Evolutionary conservation across 768 basidiomycete genomes (phyloP), one percentile per base, ranked within the genome.

Genomic region (Leccinum broughii): DNA sequence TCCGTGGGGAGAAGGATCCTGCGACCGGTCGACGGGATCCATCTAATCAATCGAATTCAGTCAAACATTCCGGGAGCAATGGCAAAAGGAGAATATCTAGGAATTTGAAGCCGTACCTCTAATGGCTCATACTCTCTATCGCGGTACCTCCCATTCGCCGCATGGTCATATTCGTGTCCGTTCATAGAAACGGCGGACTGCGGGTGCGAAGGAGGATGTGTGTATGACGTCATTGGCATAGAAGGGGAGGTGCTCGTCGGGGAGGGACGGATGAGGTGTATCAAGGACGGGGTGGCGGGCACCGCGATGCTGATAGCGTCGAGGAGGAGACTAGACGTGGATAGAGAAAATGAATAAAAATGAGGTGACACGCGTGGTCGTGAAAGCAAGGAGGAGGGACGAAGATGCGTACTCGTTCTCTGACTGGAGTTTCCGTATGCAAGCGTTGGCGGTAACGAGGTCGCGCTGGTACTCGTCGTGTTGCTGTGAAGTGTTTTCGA

Each of bases 291-390:
- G 1, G 70, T 74, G 24, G 64, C 72, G 20, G 74, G 72, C 3
- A 75, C 61, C 7, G 72, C 48, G 50, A 74, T 72, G 58, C 68
- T 75, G 15, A 74, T 74, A 7, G 72, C 72, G 26, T 74, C 72
- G 49, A 74, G 69, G 24, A 74, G 74, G 10, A 74, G 69, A 54
- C 72, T 74, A 11, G 1, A 60, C 11, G 44, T 15, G n/a, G n/a
- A 41, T n/a, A n/a, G 41, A 17, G 41, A 41, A 39, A 15, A 37
- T 6, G 53, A 32, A 13, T 39, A 54, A 52, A 26, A 15, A 24
- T 17, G 49, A 58, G 3, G 44, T 17, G 28, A n/a, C 6, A 20
- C 35, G 22, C 15, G 35, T 26, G 28, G 4, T 14, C 26, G 20
- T 55, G 30, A 22, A 50, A 11, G 2, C 4, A 20, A 2, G 13